A percentile compares a stretch with the other conserved stretches of the same genome.
These are phyloP conservation scores for Lignosus rhinocerotis DNA, from an alignment of 1,284 basidiomycete genomes.

Conservation along the genomic window DNA sequence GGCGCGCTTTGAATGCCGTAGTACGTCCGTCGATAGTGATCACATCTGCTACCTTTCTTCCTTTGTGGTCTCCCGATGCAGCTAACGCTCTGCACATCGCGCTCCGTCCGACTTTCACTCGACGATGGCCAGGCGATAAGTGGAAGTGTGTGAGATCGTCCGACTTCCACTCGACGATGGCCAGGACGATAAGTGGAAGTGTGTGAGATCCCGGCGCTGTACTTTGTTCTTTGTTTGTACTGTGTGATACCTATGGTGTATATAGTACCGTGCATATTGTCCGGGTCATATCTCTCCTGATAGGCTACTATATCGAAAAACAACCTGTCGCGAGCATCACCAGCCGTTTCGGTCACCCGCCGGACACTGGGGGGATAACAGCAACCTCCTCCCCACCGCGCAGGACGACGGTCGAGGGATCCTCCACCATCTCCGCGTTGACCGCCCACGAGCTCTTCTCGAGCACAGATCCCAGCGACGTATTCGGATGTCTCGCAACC, in stretches of 20 bases:
- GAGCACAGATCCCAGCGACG: conserved; percentile 53
- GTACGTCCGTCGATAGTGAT: not conserved
- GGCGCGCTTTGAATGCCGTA: conserved; percentile 43
- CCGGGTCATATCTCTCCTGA: too few species aligned
- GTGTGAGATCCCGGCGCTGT: not conserved
- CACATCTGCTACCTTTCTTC: not conserved
- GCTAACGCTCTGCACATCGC: not conserved
- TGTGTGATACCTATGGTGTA: too few species aligned
- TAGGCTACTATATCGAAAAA: too few species aligned
- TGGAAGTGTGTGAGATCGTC: not conserved
- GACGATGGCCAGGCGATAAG: not conserved
- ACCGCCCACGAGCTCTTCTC: conserved; percentile 73
- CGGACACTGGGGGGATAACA: conserved; percentile 81
- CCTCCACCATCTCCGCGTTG: conserved; percentile 77
- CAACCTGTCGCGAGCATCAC: too few species aligned
- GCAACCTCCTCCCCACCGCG: conserved; percentile 77
- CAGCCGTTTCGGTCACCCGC: conserved; percentile 46
- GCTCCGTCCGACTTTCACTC: not conserved
- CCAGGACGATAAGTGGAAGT: not conserved
- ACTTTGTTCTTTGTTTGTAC: too few species aligned
- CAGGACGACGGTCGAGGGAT: conserved; percentile 48
- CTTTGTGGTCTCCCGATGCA: not conserved
- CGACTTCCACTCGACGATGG: not conserved
- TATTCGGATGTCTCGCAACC: conserved; percentile 50
- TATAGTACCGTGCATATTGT: too few species aligned